Conservation (phyloP, 2,329 filamentous ascomycete species). For the Fusarium zealandicum region DNA sequence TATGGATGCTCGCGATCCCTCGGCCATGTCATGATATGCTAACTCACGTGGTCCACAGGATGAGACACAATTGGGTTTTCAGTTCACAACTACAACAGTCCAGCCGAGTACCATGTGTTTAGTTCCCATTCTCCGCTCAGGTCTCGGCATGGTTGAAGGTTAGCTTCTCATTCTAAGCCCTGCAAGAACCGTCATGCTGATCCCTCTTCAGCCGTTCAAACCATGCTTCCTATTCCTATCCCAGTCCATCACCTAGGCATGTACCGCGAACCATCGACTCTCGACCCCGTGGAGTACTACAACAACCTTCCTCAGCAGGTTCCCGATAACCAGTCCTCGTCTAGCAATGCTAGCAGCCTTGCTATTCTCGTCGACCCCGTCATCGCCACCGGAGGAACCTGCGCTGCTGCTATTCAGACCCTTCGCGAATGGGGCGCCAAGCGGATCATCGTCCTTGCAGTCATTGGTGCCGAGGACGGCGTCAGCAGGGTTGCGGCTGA, state of each 20-base stretch:
- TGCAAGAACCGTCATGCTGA: constrained; percentile 7
- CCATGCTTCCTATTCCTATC: constrained; percentile 79
- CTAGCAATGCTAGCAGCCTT: constrained; percentile 57
- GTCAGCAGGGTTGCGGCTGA: constrained; percentile 73
- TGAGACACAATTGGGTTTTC: constrained; percentile 78
- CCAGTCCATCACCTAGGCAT: constrained; percentile 93
- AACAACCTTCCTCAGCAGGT: constrained; percentile 89
- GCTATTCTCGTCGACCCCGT: constrained; percentile 91
- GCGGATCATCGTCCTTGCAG: constrained; percentile 76
- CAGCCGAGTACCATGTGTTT: constrained; percentile 75
- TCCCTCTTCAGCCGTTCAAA: constrained; percentile 69
- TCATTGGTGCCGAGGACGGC: constrained; percentile 78
- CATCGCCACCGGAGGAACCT: constrained; percentile 92
- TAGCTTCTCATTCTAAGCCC: constrained; percentile 16
- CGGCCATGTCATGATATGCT: background rate
- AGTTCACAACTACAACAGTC: constrained; percentile 72
- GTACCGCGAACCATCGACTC: constrained; percentile 86
- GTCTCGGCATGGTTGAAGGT: constrained; percentile 90
- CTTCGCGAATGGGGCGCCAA: constrained; percentile 91
- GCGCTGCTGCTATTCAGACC: constrained; percentile 87
- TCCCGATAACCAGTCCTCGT: constrained; percentile 46
- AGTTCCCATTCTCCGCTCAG: constrained; percentile 91
- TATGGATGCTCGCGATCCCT: constrained; percentile 49
- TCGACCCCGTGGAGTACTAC: constrained; percentile 95
- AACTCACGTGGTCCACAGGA: constrained; percentile 59